A percentile compares a stretch with the other conserved stretches of the same genome.
Conservation (phyloP, 2,329 filamentous ascomycete species). For the Aspergillus sclerotialis region DNA sequence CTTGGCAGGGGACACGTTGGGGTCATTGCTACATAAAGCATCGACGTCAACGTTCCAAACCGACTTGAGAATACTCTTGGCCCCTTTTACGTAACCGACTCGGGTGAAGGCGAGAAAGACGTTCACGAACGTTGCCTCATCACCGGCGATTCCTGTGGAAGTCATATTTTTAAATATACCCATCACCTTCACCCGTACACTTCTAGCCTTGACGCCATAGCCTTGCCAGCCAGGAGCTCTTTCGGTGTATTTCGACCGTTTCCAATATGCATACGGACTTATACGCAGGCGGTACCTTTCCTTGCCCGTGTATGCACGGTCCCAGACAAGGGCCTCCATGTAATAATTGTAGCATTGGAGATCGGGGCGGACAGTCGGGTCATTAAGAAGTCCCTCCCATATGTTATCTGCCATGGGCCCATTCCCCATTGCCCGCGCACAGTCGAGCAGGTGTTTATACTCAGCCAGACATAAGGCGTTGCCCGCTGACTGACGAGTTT, state of each 20-base stretch:
- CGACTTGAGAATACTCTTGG: constrained; percentile 43
- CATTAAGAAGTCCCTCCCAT: constrained; percentile 40
- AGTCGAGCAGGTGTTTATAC: constrained; percentile 48
- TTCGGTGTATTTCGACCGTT: constrained; percentile 13
- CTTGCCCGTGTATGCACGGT: constrained; percentile 32
- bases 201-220: constrained; percentile 21
- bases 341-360: constrained; percentile 49
- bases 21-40: constrained; percentile 29
- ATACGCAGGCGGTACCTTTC: constrained; percentile 35
- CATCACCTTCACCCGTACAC: constrained; percentile 30
- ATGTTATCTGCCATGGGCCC: constrained; percentile 34
- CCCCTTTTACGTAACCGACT: constrained; percentile 43
- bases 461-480: constrained; percentile 38
- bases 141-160: constrained; percentile 33
- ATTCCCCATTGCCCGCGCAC: constrained; percentile 44
- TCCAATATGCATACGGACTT: constrained; percentile 23
- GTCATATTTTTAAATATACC: constrained; percentile 45
- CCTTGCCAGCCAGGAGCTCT: constrained; percentile 20
- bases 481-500: constrained; percentile 29
- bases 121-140: constrained; percentile 48
- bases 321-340: constrained; percentile 46
- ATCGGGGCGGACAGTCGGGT: constrained; percentile 35
- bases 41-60: constrained; percentile 51
- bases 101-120: constrained; percentile 47
- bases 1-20: constrained; percentile 27